phyloP scores from a whole-genome alignment of 192 early-diverging fungal genomes.

The Rhizoclosmatium globosum region DNA sequence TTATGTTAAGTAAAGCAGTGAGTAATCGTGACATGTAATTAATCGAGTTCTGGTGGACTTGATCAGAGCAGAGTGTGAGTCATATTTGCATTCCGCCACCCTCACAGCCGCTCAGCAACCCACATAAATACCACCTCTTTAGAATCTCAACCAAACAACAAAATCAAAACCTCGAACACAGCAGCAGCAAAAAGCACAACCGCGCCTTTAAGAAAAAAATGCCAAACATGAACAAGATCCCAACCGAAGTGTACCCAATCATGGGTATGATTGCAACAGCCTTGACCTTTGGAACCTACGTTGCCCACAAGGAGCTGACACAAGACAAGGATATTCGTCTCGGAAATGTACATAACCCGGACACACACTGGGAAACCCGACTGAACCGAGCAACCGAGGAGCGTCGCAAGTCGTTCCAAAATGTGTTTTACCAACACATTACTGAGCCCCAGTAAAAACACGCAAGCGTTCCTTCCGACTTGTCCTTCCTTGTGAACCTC shows the following conservation, averaged over 20 bases:
- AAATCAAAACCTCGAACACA: too few species aligned
- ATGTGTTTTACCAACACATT: constrained; percentile 11
- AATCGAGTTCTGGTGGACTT: too few species aligned
- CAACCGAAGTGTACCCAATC: constrained; percentile 21
- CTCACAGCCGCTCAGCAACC: too few species aligned
- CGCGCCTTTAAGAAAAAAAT: not conserved
- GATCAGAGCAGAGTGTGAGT: too few species aligned
- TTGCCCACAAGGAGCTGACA: constrained; percentile 7
- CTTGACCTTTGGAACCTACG: constrained; percentile 21
- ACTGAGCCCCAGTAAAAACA: not conserved
- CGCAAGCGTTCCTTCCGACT: too few species aligned
- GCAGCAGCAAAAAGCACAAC: too few species aligned
- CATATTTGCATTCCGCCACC: too few species aligned
- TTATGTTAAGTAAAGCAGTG: too few species aligned
- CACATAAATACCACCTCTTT: too few species aligned
- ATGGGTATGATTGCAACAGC: constrained; percentile 19
- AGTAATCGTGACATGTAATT: too few species aligned
- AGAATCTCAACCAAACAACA: too few species aligned
- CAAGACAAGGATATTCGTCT: constrained; percentile 9
- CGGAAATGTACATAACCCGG: not conserved
- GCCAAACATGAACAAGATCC: constrained; percentile 6
- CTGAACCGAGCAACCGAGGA: not conserved
- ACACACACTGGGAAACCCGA: not conserved
- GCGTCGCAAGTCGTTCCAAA: not conserved
- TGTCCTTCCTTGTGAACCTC: too few species aligned